Evolutionary conservation across 371 early-diverging fungal species (phyloP), one percentile per base, ranked within the genome.

Genomic region (Blyttiomyces sp.): DNA sequence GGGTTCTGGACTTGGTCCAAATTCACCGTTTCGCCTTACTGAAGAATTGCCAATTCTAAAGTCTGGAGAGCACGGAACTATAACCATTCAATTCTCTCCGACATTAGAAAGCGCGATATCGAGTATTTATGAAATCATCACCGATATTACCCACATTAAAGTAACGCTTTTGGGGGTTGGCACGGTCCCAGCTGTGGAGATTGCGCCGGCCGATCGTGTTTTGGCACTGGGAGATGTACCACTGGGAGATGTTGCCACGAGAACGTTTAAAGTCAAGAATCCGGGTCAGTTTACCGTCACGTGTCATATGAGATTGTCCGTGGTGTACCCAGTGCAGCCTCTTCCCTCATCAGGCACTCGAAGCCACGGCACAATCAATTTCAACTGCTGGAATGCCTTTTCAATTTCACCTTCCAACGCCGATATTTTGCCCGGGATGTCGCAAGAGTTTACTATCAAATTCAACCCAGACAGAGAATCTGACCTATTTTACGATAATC

Each of bases 401-500:
- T 39, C 61, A 17, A 53, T 66, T 28, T 28, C 39, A 35, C 61
- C 67, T 4, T 58, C 39, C 48, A 36, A 53, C 28, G 31, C 49
- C 21, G 23, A 23, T 2, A 57, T 73, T 16, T 58, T 35, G 43
- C 49, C 67, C 4, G 56, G 61, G 17, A 24, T 39, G 1, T 23
- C 24, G 30, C 68, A 61, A 32, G 70, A 73, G 27, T 44, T 73
- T 30, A 48, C 54, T 13, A 35, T 73, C 33, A 63, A 61, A 34
- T 73, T 73, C 39, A 23, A 21, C 11, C 70, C 73, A 5, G 68
- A 69, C 49, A 45, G 66, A 16, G 73, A 73, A 42, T 64, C 61
- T 13, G 73, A 73, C 35, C 48, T 59, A 11, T 73, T 34, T 35
- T 59, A 34, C 36, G 70, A 69, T 33, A 33, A 61, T 21, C 16